Conservation (phyloP, 441 rosid genomes). For the Metrosideros polymorpha region DNA sequence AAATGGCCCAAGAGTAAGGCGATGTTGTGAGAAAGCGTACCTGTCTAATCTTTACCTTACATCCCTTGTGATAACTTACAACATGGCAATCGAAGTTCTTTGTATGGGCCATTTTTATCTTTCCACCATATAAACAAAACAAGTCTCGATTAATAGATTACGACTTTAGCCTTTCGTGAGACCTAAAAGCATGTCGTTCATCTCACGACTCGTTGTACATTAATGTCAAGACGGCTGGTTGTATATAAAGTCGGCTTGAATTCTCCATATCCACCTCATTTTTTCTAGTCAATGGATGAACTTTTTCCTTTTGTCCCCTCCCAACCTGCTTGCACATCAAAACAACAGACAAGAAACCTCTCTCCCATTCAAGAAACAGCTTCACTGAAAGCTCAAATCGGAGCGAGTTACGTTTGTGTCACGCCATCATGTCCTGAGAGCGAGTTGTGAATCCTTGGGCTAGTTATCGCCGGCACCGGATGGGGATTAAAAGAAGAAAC, state of each 20-base stretch:
- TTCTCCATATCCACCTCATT: not conserved
- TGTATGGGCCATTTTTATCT: not conserved
- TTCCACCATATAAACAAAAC: not conserved
- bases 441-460: not conserved
- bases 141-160: not conserved
- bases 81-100: not conserved
- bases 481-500: not conserved
- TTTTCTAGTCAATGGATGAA: not conserved
- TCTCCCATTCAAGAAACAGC: not conserved
- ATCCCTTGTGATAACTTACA: not conserved
- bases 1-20: not conserved
- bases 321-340: not conserved
- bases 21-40: not conserved
- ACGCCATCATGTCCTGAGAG: not conserved
- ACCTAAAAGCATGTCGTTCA: not conserved
- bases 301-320: not conserved
- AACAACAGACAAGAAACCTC: not conserved
- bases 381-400: not conserved
- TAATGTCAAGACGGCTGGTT: not conserved
- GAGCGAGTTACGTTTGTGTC: not conserved
- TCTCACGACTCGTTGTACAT: not conserved
- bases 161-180: not conserved
- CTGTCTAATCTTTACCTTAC: rapidly evolving
- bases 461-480: not conserved
- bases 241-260: not conserved